Conservation (phyloP, 2,329 filamentous ascomycete species). For the Diplodia intermedia region DNA sequence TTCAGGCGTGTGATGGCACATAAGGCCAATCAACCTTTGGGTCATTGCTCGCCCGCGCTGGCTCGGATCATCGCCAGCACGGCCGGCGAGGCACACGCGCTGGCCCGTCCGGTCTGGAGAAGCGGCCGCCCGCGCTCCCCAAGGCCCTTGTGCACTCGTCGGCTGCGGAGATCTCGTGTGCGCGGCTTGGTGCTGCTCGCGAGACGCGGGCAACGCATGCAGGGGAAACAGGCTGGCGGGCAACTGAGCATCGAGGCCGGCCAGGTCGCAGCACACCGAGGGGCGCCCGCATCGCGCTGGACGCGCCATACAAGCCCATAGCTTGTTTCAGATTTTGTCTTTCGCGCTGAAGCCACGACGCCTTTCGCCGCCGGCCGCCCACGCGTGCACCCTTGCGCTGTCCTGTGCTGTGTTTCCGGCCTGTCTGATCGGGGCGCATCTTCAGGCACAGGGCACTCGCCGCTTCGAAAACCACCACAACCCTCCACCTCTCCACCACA, state of each 20-base stretch:
- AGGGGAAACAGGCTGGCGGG: slow-evolving; percentile 1
- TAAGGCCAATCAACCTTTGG: neutral
- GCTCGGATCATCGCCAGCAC: slow-evolving; percentile 4
- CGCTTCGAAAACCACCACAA: slow-evolving; percentile 11
- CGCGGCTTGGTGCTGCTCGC: neutral
- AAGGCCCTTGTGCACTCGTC: neutral
- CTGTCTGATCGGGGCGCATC: slow-evolving; percentile 17
- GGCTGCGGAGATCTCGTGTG: neutral
- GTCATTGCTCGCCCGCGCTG: slow-evolving; percentile 21
- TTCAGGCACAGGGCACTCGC: slow-evolving; percentile 25
- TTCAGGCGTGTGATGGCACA: neutral
- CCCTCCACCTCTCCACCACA: slow-evolving; percentile 7
- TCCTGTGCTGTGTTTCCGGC: slow-evolving; percentile 25
- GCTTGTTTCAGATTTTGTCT: slow-evolving; percentile 22
- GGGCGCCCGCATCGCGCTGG: slow-evolving; percentile 10
- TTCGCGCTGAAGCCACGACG: slow-evolving; percentile 28
- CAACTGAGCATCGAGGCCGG: neutral
- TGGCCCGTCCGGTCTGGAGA: slow-evolving; percentile 26
- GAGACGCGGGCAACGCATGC: slow-evolving; percentile 8
- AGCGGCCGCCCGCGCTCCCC: slow-evolving; percentile 9
- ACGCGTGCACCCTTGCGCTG: slow-evolving; percentile 21
- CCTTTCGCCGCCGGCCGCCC: slow-evolving; percentile 17
- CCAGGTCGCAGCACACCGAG: slow-evolving; percentile 2
- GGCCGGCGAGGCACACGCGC: slow-evolving; percentile 12
- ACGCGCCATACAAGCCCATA: slow-evolving; percentile 13